Base-by-base conservation (phyloP, 176 grass and related monocot genomes). In the Alopecurus myosuroides region DNA sequence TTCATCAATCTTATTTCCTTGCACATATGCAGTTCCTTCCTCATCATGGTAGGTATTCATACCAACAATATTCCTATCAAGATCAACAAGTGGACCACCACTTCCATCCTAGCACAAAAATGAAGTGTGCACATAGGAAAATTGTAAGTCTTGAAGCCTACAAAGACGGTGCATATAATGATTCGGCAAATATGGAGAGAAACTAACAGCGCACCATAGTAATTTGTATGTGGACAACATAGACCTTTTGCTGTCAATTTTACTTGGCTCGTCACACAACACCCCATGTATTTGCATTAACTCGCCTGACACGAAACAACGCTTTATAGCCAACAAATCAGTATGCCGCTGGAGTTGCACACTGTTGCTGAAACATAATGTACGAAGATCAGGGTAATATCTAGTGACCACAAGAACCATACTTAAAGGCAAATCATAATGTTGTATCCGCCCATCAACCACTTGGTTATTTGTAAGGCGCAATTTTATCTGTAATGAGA, bases 41-140 rank as follows among this genome's bases (percentile, higher is more conserved):
- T 40, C 20, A 70, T 70, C 36, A 41, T 70, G 66, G 22, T 70
- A 23, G 66, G 23, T 11, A 70, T 70, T 70, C 19, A 68, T 41
- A 35, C 66, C 66, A 70, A 23, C 66, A 68, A 70, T 70, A 41
- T 23, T 70, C 36, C 66, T 20, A 41, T 70, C 20, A 70, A 41
- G 36, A 70, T 70, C 66, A 39, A 70, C 66, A 70, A 70, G 66
- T 70, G 66, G 66, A 70, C 36, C 66, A 41, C 36, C 66, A 70
- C 36, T 70, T 70, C 66, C 66, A 23, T 70, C 36, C 66, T 70
- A 70, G 66, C 36, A 70, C 36, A 67, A 70, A 25, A 40, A n/a
- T 41, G 36, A 70, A 70, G 19, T 70, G 66, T 41, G 36, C 13
- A 40, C 35, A 70, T 41, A 70, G 66, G 20, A 23, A 70, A 70